Evolutionary conservation across 2,329 filamentous ascomycete genomes (phyloP).

Genomic region (Fusarium nygamai): DNA sequence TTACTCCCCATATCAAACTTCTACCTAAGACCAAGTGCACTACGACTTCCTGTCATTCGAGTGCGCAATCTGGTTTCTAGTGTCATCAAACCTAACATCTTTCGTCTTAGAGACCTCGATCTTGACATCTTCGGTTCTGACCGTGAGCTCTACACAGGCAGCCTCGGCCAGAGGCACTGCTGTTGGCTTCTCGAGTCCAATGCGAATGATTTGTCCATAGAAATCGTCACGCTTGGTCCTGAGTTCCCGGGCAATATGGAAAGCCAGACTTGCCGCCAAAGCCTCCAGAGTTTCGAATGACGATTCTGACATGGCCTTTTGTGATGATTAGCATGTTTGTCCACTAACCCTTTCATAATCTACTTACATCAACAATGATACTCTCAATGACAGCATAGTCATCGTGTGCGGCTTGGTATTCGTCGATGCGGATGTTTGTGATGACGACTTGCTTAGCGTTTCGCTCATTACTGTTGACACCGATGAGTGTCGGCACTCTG

Average conservation of each 20-base stretch:
- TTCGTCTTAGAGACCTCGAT: slow-evolving; percentile 11
- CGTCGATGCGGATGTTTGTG: slow-evolving; percentile 70
- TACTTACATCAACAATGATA: slow-evolving; percentile 68
- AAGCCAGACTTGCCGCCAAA: slow-evolving; percentile 60
- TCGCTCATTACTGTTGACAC: slow-evolving; percentile 78
- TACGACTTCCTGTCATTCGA: slow-evolving; percentile 5
- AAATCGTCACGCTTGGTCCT: slow-evolving; percentile 29
- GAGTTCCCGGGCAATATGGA: slow-evolving; percentile 58
- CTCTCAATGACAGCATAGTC: slow-evolving; percentile 66
- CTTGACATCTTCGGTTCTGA: slow-evolving; percentile 43
- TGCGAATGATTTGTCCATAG: slow-evolving; percentile 62
- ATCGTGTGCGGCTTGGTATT: slow-evolving; percentile 57
- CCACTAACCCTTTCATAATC: not conserved
- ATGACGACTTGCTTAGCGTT: slow-evolving; percentile 72
- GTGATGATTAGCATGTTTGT: not conserved
- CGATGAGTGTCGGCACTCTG: slow-evolving; percentile 73
- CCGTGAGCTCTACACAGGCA: slow-evolving; percentile 68
- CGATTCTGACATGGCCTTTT: slow-evolving; percentile 63
- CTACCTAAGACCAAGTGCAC: not conserved
- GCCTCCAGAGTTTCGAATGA: slow-evolving; percentile 72
- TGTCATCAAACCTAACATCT: slow-evolving; percentile 21
- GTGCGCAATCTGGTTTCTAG: slow-evolving; percentile 10
- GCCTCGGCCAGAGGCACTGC: slow-evolving; percentile 78
- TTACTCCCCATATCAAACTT: not conserved
- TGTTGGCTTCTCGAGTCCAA: slow-evolving; percentile 76